Base-by-base conservation (phyloP, 1,139 yeast species). In the Debaryomycetaceae sp. region DNA sequence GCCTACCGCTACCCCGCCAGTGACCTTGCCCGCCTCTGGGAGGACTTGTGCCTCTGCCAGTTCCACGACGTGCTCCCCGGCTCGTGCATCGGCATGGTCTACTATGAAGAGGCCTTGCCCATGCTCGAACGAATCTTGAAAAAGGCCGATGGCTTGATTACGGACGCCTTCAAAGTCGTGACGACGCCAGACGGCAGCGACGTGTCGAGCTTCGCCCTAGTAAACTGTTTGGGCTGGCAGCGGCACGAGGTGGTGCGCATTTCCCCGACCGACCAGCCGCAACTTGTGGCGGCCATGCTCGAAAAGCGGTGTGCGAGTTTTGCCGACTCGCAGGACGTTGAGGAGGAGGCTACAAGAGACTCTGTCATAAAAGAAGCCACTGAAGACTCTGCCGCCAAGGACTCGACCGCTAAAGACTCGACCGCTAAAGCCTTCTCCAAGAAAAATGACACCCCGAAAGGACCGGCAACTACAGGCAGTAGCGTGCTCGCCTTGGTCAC, bases 61-160 rank as follows among this genome's bases (percentile, higher is more conserved):
- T 90, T 90, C 60, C 98, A 90, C 51, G 97, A 90, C 58, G 96
- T 90, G 12, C 65, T 90, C 33, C 97, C 98, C 5, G 98, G 98
- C 3, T 79, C 95, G 16, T 83, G 95, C 55, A 90, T 90, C 45
- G 95, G 86, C 36, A 77, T 83, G 78, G 95, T 90, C 15, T 90
- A 90, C 52, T 73, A 73, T 35, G 86, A 85, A 37, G 97, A 90
- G 47, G 96, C 87, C n/a, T 71, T 77, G 45, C 86, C 86, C 16
- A 77, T 82, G 71, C 67, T 86, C 44, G 62, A 60, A 4, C 57
- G 63, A 15, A 78, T 78, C 15, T 61, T 79, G 37, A 52, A 58
- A 22, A 58, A 59, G 13, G 76, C 80, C 23, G 65, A 70, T 26
- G 43, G 58, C 14, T 58, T 87, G 44, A 65, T 73, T 16, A 44